A percentile compares a stretch with the other conserved stretches of the same genome.
Conservation (phyloP, 2,329 filamentous ascomycete genomes). For the Claviceps spartinae region DNA sequence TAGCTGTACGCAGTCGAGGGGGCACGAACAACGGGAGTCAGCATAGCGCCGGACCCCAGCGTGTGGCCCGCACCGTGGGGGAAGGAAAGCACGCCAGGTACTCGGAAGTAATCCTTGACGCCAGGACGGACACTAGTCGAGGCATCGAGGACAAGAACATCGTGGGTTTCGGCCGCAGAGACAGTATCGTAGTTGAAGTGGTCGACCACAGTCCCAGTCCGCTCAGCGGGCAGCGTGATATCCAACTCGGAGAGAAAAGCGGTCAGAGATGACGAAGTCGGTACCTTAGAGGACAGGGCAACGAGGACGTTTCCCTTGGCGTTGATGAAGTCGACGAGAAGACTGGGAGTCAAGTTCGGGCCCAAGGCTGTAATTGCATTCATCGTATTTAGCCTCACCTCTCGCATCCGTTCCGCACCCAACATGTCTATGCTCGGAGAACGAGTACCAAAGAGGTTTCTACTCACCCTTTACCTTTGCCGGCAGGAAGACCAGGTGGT, state of each 20-base stretch:
- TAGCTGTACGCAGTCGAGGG: conserved; percentile 82
- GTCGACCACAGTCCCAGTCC: conserved; percentile 75
- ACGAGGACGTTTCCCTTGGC: conserved; percentile 83
- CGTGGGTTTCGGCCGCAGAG: conserved; percentile 70
- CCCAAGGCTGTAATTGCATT: conserved; percentile 52
- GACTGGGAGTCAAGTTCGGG: conserved; percentile 71
- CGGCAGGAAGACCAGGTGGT: conserved; percentile 82
- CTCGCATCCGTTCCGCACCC: background rate
- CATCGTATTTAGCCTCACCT: background rate
- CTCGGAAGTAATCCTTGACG: conserved; percentile 62
- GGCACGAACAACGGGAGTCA: conserved; percentile 71
- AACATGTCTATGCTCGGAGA: background rate
- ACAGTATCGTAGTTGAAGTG: conserved; percentile 85
- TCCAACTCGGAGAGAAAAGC: conserved; percentile 79
- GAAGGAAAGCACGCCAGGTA: conserved; percentile 55
- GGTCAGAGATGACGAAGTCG: conserved; percentile 59
- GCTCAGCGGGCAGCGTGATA: conserved; percentile 73
- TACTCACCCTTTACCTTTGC: conserved; percentile 70
- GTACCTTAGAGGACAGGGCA: conserved; percentile 58
- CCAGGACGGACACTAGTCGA: conserved; percentile 52
- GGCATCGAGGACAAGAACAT: conserved; percentile 67
- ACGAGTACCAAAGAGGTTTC: background rate
- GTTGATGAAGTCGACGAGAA: conserved; percentile 84
- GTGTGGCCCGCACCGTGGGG: conserved; percentile 69
- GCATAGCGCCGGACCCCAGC: conserved; percentile 62